Conservation (phyloP, 2,329 filamentous ascomycete genomes). For the Calcarisporium arbuscula region DNA sequence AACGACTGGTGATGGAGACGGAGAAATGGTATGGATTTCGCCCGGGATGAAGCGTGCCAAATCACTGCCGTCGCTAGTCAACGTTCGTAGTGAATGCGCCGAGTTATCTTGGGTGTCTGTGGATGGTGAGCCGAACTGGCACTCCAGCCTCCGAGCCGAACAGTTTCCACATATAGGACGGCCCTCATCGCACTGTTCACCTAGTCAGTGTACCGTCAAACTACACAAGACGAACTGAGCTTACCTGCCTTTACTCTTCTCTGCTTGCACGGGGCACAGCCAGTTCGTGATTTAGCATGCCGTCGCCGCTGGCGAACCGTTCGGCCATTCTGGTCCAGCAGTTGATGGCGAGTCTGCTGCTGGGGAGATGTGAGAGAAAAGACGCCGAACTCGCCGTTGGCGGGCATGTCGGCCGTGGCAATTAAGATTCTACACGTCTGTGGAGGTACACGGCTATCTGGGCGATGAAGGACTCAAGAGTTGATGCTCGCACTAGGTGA, state of each 20-base stretch:
- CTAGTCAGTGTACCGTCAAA: no score
- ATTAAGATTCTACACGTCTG: no score
- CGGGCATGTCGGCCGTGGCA: no score
- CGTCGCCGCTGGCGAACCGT: slow-evolving; percentile 5
- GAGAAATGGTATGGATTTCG: no score
- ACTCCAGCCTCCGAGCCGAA: slow-evolving; percentile 1
- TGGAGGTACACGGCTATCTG: no score
- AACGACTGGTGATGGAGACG: no score
- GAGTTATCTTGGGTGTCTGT: background rate
- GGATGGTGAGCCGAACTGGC: slow-evolving; percentile 5
- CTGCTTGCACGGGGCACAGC: slow-evolving; percentile 6
- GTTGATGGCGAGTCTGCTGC: background rate
- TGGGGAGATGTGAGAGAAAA: slow-evolving; percentile 3
- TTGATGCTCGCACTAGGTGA: no score
- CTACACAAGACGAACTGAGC: fast-evolving
- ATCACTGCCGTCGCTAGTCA: no score
- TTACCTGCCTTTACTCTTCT: slow-evolving; percentile 5
- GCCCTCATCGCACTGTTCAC: slow-evolving; percentile 6
- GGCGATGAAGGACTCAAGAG: no score
- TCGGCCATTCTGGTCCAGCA: slow-evolving; percentile 2
- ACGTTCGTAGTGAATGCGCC: no score
- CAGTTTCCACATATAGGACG: slow-evolving; percentile 5
- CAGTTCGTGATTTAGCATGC: slow-evolving; percentile 5
- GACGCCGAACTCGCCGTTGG: slow-evolving; percentile 4
- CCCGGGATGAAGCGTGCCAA: no score